These are phyloP conservation scores for Cyberlindnera petersonii DNA, from an alignment of 805 yeast genomes.

Conservation along the genomic window DNA sequence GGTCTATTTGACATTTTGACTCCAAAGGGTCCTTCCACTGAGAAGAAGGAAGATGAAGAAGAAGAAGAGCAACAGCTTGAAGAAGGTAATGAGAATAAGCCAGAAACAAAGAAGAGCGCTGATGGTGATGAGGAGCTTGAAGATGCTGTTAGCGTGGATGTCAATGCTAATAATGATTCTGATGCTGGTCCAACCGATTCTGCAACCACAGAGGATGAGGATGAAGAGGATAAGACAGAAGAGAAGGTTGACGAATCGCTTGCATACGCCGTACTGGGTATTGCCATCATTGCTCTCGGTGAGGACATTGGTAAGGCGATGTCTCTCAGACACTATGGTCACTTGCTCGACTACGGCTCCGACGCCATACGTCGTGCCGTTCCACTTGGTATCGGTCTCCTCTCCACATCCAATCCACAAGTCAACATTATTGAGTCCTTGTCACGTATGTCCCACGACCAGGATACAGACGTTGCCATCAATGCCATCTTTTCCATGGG, in stretches of 20 bases:
- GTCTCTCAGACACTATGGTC: constrained; percentile 96
- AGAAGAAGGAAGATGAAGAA: constrained; percentile 53
- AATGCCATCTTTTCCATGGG: constrained; percentile 98
- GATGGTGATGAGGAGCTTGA: constrained; percentile 30
- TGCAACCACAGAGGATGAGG: constrained; percentile 27
- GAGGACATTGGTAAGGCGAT: constrained; percentile 97
- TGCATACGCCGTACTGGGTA: constrained; percentile 90
- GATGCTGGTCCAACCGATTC: too few relatives aligned
- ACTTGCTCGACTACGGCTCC: constrained; percentile 96
- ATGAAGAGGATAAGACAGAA: constrained; percentile 30
- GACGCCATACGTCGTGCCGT: constrained; percentile 88
- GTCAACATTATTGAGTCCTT: constrained; percentile 96
- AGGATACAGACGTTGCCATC: constrained; percentile 88
- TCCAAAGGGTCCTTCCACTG: constrained; percentile 55
- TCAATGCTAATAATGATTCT: constrained; percentile 28
- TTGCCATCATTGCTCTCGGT: constrained; percentile 94
- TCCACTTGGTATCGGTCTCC: constrained; percentile 96
- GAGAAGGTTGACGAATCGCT: constrained; percentile 34
- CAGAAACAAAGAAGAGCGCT: constrained; percentile 28
- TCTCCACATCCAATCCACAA: constrained; percentile 90
- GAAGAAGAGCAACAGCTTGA: constrained; percentile 42
- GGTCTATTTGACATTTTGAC: constrained; percentile 85
- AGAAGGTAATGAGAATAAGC: constrained; percentile 38
- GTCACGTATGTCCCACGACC: constrained; percentile 94
- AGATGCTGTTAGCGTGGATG: constrained; percentile 26